Evolutionary conservation across 2,329 filamentous ascomycete genomes (phyloP).

Genomic region (Xylaria sp.): DNA sequence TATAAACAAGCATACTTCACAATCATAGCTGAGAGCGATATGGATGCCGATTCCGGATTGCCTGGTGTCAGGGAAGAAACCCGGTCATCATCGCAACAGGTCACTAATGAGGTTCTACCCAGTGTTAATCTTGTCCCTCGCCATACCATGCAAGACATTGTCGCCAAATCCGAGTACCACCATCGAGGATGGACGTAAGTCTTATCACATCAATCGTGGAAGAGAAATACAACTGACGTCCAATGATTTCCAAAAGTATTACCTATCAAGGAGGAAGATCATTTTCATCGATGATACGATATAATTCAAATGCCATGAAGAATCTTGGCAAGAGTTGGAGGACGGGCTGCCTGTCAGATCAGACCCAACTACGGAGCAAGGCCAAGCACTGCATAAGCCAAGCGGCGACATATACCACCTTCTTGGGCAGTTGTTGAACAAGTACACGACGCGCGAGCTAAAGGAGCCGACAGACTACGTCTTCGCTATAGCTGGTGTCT

Average conservation of each 20-base stretch:
- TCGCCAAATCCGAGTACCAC: constrained; percentile 37
- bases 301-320: constrained; percentile 39
- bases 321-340: constrained; percentile 36
- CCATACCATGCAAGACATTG: constrained; percentile 38
- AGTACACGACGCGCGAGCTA: constrained; percentile 40
- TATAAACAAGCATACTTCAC: constrained; percentile 41
- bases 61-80: constrained; percentile 36
- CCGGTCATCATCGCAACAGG: constrained; percentile 29
- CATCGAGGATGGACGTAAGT: constrained; percentile 41
- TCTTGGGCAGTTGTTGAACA: constrained; percentile 39
- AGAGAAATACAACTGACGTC: constrained; percentile 12
- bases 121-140: constrained; percentile 38
- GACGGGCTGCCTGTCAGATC: constrained; percentile 32
- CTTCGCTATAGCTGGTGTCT: constrained; percentile 38
- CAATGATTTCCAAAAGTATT: constrained; percentile 41
- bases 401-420: constrained; percentile 40
- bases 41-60: constrained; percentile 37
- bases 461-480: constrained; percentile 37
- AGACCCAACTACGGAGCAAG: constrained; percentile 32
- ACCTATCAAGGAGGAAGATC: constrained; percentile 40
- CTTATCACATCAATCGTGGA: background rate
- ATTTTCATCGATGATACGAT: constrained; percentile 40
- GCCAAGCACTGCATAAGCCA: constrained; percentile 37
- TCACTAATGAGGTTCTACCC: constrained; percentile 35
- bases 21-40: constrained; percentile 38